Evolutionary conservation across 2,329 filamentous ascomycete species (phyloP), one percentile per base, ranked within the genome.

Genomic region (Aspergillus tubingensis): DNA sequence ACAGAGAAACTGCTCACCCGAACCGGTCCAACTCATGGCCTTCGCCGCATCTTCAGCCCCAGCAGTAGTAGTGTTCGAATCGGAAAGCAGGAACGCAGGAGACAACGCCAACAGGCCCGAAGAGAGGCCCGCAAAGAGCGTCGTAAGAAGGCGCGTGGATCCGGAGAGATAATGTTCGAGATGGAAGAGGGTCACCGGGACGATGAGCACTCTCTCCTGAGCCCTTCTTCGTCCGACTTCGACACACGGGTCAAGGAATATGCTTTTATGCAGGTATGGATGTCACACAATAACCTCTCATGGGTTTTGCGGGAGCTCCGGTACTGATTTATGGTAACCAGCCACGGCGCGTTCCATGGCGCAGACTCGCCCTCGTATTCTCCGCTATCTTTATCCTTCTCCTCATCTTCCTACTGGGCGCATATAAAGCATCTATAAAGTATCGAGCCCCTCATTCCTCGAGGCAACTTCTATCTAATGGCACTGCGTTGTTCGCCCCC

Each of bases 401-500:
- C 68, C 70, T 84, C 25, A 78, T 82, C 44, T 76, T 88, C 19
- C 73, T 86, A 2, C 81, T 83, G 55, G 82, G 82, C 21, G 83
- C 85, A 52, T 87, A 85, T 68, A 81, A 80, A 64, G 81, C 83
- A n/a, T 86, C 85, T 10, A 71, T 69, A 21, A 63, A 62, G 15
- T 77, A 71, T 61, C 71, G 75, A 51, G 58, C 67, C 19, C 65
- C 70, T 8, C 71, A 70, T 23, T 53, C 63, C 8, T 57, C 65
- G 39, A 65, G 60, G 36, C 60, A 63, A 15, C 59, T 77, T 2
- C 72, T 85, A 23, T 88, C 83, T 15, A 99, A 99, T 74, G 95
- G 95, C 57, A 96, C 92, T 0, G 90, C 92, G 2, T 79, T 91
- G 4, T 99, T 98, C 73, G 89, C 88, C 8, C 92, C 93, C 0